These are phyloP conservation scores for Nemania diffusa DNA, from an alignment of 2,329 filamentous ascomycete genomes.

Conservation along the genomic window DNA sequence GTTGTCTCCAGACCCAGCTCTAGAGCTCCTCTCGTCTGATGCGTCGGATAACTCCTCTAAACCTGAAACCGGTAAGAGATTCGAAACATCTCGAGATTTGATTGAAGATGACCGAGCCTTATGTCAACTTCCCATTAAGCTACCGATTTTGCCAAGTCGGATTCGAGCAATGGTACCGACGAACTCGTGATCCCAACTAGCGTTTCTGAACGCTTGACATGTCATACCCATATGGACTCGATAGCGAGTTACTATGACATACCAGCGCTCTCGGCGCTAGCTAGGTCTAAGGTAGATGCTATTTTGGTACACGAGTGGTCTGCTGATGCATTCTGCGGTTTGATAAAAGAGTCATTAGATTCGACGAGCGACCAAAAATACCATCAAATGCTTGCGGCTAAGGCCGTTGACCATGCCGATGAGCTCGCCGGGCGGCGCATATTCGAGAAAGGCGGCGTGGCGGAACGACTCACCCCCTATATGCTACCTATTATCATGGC, in stretches of 20 bases:
- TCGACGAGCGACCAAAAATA: constrained; percentile 2
- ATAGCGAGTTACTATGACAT: constrained; percentile 5
- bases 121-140: not conserved
- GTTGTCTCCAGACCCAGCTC: not conserved
- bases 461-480: not conserved
- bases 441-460: not conserved
- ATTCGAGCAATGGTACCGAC: not conserved
- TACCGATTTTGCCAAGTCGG: not conserved
- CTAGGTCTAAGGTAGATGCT: not conserved
- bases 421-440: not conserved
- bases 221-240: not conserved
- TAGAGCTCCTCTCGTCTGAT: not conserved
- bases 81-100: not conserved
- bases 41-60: not conserved
- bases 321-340: constrained; percentile 1
- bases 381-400: not conserved
- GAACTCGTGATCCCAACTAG: not conserved
- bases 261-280: not conserved
- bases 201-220: not conserved
- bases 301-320: not conserved
- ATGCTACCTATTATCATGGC: not conserved
- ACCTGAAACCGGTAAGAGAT: not conserved
- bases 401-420: not conserved
- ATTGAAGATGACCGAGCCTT: not conserved
- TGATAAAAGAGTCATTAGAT: not conserved